phyloP scores from a whole-genome alignment of 2,329 filamentous ascomycete species.

The Geosmithia flava region DNA sequence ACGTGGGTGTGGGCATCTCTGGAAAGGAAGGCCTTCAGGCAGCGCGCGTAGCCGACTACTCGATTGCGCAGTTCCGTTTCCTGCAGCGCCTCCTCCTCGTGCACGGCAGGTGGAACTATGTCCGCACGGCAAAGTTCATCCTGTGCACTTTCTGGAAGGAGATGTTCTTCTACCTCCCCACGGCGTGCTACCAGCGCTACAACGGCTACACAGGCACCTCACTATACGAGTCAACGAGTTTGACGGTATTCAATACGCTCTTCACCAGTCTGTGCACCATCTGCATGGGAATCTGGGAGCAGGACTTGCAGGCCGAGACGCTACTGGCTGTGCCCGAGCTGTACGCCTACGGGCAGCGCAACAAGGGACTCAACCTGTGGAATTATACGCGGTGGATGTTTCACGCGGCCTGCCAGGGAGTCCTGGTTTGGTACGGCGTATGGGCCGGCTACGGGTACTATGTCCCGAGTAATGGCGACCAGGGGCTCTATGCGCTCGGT shows the following conservation, averaged over 20 bases:
- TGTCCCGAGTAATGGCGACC: conserved; percentile 42
- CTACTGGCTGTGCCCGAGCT: conserved; percentile 87
- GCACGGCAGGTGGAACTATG: conserved; percentile 84
- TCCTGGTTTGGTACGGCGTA: conserved; percentile 58
- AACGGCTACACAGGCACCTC: conserved; percentile 85
- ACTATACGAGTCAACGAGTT: conserved; percentile 73
- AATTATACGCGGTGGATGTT: conserved; percentile 71
- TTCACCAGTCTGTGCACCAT: conserved; percentile 88
- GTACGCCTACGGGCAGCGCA: conserved; percentile 69
- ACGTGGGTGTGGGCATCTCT: conserved; percentile 84
- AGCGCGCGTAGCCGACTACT: conserved; percentile 80
- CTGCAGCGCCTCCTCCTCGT: conserved; percentile 74
- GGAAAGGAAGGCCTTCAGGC: conserved; percentile 88
- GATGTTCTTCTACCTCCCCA: conserved; percentile 70
- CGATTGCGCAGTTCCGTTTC: conserved; percentile 85
- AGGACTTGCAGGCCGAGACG: conserved; percentile 73
- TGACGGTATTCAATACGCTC: conserved; percentile 88
- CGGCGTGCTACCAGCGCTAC: conserved; percentile 72
- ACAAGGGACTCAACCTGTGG: conserved; percentile 58
- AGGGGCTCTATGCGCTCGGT: conserved; percentile 63
- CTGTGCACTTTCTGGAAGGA: conserved; percentile 89
- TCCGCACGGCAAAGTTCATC: conserved; percentile 79
- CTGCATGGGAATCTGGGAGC: conserved; percentile 82
- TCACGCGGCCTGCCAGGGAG: conserved; percentile 58
- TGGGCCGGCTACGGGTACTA: conserved; percentile 39